These are phyloP conservation scores for Xylariales sp. DNA, from an alignment of 2,329 filamentous ascomycete species.

Conservation along the genomic window DNA sequence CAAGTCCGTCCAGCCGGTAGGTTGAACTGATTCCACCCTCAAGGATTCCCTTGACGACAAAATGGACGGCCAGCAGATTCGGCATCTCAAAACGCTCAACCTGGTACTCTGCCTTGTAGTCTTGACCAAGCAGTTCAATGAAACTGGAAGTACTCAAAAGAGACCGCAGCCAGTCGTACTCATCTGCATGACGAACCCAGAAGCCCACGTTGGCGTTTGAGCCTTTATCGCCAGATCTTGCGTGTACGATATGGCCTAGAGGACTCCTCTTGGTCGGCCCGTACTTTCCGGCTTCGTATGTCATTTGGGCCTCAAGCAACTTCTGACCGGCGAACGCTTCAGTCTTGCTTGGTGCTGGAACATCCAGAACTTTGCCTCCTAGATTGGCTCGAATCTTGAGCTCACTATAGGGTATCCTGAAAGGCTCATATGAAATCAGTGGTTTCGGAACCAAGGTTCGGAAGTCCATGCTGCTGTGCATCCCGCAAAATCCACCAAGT, in stretches of 20 bases:
- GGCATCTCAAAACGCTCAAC: constrained; percentile 36
- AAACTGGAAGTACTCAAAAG: constrained; percentile 30
- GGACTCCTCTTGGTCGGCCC: too few species aligned
- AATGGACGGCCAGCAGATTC: constrained; percentile 33
- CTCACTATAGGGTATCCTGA: too few species aligned
- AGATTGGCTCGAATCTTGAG: too few species aligned
- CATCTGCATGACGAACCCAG: constrained; percentile 17
- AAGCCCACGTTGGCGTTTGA: constrained; percentile 16
- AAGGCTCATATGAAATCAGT: too few species aligned
- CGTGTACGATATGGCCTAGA: constrained; percentile 13
- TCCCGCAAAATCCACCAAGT: too few species aligned
- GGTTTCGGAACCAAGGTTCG: too few species aligned
- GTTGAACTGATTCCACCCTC: constrained; percentile 37
- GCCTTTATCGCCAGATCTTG: constrained; percentile 15
- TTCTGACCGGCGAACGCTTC: neutral
- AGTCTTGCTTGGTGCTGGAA: neutral
- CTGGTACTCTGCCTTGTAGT: constrained; percentile 31
- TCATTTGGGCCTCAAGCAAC: neutral
- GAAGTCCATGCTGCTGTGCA: too few species aligned
- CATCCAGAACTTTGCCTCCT: neutral
- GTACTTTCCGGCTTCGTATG: neutral
- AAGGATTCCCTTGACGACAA: constrained; percentile 37
- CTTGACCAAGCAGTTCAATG: constrained; percentile 30
- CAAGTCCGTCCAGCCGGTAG: constrained; percentile 36
- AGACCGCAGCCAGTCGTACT: constrained; percentile 31